These are phyloP conservation scores for Gossypioides kirkii DNA, from an alignment of 345 rosid genomes.

Conservation along the genomic window DNA sequence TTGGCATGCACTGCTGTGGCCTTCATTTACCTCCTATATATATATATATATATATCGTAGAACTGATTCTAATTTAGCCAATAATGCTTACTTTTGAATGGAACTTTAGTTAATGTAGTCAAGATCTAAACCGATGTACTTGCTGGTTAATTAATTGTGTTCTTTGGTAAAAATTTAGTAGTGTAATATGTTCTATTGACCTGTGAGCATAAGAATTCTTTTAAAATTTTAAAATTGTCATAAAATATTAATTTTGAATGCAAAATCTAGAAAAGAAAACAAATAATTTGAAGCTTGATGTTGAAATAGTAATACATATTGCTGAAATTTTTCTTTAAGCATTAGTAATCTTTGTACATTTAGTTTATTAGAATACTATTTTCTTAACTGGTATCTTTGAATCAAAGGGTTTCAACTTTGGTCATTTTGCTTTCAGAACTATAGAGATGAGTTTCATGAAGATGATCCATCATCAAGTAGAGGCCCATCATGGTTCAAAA, in stretches of 20 bases:
- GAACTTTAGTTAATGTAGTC: neutral
- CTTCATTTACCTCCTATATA: neutral
- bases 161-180: too few species aligned
- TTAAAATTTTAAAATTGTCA: neutral
- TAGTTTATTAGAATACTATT: conserved; percentile 1
- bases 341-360: neutral
- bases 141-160: too few species aligned
- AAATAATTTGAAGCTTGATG: neutral
- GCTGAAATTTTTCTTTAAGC: neutral
- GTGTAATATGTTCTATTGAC: too few species aligned
- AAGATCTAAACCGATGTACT: neutral
- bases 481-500: conserved; percentile 59
- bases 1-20: neutral
- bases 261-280: neutral
- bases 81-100: neutral
- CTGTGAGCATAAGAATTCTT: neutral
- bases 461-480: conserved; percentile 43
- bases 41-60: neutral
- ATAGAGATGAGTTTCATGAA: conserved; percentile 45
- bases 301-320: neutral
- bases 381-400: neutral
- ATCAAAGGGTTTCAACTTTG: conserved; percentile 1
- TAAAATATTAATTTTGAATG: conserved; percentile 3
- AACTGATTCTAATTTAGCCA: neutral
- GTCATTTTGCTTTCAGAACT: conserved; percentile 38